Conservation (phyloP, 371 early-diverging fungal species). For the Coemansia linderi region DNA sequence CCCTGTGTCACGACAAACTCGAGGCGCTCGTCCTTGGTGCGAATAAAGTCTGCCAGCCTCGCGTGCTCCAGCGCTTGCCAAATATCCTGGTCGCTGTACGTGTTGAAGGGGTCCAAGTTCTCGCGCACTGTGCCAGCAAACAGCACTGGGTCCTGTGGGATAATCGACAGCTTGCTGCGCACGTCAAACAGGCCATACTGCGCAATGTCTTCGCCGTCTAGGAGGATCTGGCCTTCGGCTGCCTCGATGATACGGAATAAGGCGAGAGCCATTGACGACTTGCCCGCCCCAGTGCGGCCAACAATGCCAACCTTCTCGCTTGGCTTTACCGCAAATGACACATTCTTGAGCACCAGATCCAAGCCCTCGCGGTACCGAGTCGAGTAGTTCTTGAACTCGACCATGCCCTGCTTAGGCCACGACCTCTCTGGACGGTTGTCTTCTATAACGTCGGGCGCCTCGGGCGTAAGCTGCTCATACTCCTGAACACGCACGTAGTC, state of each 20-base stretch:
- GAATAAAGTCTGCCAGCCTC: conserved; percentile 68
- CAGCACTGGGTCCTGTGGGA: conserved; percentile 95
- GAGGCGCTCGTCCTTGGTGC: conserved; percentile 47
- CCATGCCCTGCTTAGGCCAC: too few species aligned
- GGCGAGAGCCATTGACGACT: conserved; percentile 74
- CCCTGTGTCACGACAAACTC: conserved; percentile 69
- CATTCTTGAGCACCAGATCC: too few species aligned
- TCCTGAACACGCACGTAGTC: too few species aligned
- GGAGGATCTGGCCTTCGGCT: conserved; percentile 65
- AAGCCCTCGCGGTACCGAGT: too few species aligned
- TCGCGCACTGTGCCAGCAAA: conserved; percentile 79
- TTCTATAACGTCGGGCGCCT: too few species aligned
- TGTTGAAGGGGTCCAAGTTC: conserved; percentile 81
- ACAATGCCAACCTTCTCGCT: too few species aligned
- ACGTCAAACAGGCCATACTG: conserved; percentile 77
- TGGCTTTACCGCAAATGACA: too few species aligned
- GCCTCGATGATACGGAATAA: conserved; percentile 93
- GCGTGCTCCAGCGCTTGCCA: conserved; percentile 83
- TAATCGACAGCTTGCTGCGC: conserved; percentile 79
- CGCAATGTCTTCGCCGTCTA: conserved; percentile 86
- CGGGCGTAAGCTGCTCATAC: too few species aligned
- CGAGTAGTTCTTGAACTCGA: too few species aligned
- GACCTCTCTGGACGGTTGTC: too few species aligned
- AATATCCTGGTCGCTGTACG: conserved; percentile 70
- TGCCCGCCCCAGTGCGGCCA: too few species aligned